These are phyloP conservation scores for Rhizopogon parksii DNA, from an alignment of 1,284 basidiomycete genomes.

Conservation along the genomic window DNA sequence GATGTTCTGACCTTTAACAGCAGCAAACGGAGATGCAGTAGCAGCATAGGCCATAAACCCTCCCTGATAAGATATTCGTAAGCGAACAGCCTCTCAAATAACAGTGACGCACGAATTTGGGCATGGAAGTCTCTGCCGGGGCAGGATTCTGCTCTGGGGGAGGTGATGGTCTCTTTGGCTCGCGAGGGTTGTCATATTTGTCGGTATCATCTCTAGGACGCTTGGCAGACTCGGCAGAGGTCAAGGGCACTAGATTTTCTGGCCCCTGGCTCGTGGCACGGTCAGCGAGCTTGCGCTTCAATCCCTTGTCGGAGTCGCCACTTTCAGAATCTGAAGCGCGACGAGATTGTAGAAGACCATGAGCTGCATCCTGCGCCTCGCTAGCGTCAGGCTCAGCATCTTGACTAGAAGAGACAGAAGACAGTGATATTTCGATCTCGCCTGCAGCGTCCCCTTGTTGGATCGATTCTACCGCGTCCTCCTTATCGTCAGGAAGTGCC, in stretches of 20 bases:
- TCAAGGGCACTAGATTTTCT: conserved; percentile 13
- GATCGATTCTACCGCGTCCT: conserved; percentile 10
- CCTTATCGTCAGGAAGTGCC: conserved; percentile 10
- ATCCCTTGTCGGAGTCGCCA: conserved; percentile 46
- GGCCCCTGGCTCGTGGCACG: conserved; percentile 34
- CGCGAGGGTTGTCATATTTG: conserved; percentile 35
- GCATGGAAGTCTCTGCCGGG: conserved; percentile 25
- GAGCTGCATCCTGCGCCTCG: conserved; percentile 19
- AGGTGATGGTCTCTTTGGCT: conserved; percentile 59
- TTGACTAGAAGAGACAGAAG: conserved; percentile 18
- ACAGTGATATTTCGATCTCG: conserved; percentile 8
- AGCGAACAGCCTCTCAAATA: conserved; percentile 8
- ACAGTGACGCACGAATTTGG: conserved; percentile 41
- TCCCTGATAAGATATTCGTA: conserved; percentile 28
- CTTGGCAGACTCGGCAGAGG: conserved; percentile 21
- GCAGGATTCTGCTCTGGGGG: conserved; percentile 47
- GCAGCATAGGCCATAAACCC: conserved; percentile 75
- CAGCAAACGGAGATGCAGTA: conserved; percentile 59
- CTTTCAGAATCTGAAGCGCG: conserved; percentile 25
- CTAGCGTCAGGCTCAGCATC: conserved; percentile 18
- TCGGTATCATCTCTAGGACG: conserved; percentile 29
- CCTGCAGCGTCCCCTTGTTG: conserved; percentile 13
- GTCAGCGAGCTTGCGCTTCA: conserved; percentile 58
- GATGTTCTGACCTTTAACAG: conserved; percentile 59
- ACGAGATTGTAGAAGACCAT: conserved; percentile 26